Percentiles rank a stretch among this genome's conserved stretches.
Evolutionary conservation across 2,329 filamentous ascomycete species (phyloP).

Genomic region (Cercospora citrullina): DNA sequence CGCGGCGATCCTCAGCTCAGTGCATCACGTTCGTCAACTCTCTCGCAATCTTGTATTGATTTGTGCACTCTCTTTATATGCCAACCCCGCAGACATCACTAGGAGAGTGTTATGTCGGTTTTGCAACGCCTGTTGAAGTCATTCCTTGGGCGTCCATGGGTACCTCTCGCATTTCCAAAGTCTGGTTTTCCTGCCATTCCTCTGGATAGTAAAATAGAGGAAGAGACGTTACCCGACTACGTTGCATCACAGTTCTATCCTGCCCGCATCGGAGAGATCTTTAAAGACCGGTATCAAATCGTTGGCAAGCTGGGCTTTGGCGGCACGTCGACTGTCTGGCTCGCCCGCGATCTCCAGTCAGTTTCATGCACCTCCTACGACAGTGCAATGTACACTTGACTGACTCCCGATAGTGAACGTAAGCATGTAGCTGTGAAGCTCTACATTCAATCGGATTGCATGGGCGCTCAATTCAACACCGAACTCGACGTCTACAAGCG

Average conservation of each 20-base stretch:
- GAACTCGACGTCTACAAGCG: neutral
- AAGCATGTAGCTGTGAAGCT: neutral
- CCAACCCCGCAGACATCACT: neutral
- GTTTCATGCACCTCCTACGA: neutral
- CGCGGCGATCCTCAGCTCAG: neutral
- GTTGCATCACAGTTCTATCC: constrained; percentile 14
- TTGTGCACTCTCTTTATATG: neutral
- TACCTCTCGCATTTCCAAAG: neutral
- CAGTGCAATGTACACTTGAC: neutral
- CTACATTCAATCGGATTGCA: neutral
- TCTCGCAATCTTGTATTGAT: neutral
- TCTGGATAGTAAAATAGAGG: constrained; percentile 5
- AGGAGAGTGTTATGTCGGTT: neutral
- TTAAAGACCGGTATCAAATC: constrained; percentile 10
- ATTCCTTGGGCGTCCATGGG: neutral
- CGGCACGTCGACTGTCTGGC: constrained; percentile 16
- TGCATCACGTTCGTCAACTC: neutral
- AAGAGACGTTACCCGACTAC: constrained; percentile 16
- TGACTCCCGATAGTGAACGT: neutral
- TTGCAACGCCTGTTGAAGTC: neutral
- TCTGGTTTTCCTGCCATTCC: neutral
- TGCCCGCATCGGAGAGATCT: constrained; percentile 10
- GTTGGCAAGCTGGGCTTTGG: constrained; percentile 20
- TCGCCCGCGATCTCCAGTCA: constrained; percentile 18
- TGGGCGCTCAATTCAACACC: neutral